Evolutionary conservation across 2,329 filamentous ascomycete species (phyloP).

Genomic region (Pseudocercospora eumusae): DNA sequence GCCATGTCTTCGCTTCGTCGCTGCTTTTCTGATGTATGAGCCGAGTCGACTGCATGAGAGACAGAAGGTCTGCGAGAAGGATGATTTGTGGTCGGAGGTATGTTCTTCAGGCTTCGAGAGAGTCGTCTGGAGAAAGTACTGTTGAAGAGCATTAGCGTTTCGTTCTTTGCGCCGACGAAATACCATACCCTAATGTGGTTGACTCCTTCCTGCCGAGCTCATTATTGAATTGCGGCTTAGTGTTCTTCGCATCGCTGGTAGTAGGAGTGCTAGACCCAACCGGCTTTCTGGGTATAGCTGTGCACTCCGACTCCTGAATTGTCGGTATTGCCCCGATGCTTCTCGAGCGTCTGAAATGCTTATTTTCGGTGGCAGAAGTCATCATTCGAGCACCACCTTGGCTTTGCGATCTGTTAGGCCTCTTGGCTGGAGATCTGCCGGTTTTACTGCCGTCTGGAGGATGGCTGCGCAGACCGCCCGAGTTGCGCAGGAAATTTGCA

Average conservation of each 20-base stretch:
- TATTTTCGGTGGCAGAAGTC: slow-evolving; percentile 2
- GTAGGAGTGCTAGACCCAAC: slow-evolving; percentile 1
- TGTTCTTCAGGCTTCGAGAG: slow-evolving; percentile 33
- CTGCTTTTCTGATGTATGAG: slow-evolving; percentile 19
- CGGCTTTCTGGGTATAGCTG: slow-evolving; percentile 13
- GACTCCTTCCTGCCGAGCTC: neutral
- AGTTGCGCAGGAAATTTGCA: slow-evolving; percentile 30
- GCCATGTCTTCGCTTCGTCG: slow-evolving; percentile 8
- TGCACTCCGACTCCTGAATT: neutral
- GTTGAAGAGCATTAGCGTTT: slow-evolving; percentile 18
- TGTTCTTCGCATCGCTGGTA: neutral
- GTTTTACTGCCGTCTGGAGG: slow-evolving; percentile 26
- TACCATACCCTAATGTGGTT: neutral
- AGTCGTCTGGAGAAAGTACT: slow-evolving; percentile 35
- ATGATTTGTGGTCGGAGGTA: slow-evolving; percentile 14
- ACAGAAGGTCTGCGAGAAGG: slow-evolving; percentile 10
- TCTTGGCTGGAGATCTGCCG: neutral
- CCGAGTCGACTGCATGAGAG: slow-evolving; percentile 24
- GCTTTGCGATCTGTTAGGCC: slow-evolving; percentile 24
- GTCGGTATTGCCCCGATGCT: slow-evolving; percentile 15
- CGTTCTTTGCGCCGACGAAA: neutral
- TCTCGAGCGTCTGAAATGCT: slow-evolving; percentile 20
- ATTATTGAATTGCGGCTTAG: neutral
- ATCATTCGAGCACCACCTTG: slow-evolving; percentile 12
- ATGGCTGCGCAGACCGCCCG: slow-evolving; percentile 31